These are phyloP conservation scores for Ormosia emarginata DNA, from an alignment of 306 rosid genomes.

Conservation along the genomic window DNA sequence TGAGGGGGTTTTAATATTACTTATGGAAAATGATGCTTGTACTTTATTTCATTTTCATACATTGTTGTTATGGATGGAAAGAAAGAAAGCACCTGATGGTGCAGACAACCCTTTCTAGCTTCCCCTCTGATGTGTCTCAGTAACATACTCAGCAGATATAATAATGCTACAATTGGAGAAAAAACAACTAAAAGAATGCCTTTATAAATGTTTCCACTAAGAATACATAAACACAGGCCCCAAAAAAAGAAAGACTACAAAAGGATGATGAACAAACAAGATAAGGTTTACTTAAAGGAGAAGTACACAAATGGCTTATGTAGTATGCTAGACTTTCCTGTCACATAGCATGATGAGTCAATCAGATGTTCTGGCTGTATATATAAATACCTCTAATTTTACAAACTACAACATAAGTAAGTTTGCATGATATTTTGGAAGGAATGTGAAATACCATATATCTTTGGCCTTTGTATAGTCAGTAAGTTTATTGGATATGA, in stretches of 20 bases:
- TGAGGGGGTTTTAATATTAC: background rate
- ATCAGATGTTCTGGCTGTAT: background rate
- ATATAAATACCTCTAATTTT: background rate
- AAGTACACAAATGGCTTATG: background rate
- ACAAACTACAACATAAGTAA: background rate
- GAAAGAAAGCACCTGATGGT: background rate
- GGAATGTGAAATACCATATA: background rate
- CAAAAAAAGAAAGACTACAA: background rate
- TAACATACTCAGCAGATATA: background rate
- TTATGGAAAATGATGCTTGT: background rate
- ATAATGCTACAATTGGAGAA: background rate
- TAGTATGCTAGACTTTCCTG: background rate
- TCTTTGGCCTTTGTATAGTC: conserved; percentile 1
- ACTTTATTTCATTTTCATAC: background rate
- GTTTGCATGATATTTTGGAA: conserved; percentile 10
- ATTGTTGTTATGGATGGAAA: background rate
- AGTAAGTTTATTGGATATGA: background rate
- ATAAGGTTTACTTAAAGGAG: background rate
- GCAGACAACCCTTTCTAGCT: background rate
- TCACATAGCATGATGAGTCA: background rate
- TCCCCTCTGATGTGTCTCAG: background rate
- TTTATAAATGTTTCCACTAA: background rate
- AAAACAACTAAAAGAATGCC: background rate
- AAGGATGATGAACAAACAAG: background rate
- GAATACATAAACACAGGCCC: background rate